Base-by-base conservation (phyloP, 129 eudicot genomes). In the Logfia minima region DNA sequence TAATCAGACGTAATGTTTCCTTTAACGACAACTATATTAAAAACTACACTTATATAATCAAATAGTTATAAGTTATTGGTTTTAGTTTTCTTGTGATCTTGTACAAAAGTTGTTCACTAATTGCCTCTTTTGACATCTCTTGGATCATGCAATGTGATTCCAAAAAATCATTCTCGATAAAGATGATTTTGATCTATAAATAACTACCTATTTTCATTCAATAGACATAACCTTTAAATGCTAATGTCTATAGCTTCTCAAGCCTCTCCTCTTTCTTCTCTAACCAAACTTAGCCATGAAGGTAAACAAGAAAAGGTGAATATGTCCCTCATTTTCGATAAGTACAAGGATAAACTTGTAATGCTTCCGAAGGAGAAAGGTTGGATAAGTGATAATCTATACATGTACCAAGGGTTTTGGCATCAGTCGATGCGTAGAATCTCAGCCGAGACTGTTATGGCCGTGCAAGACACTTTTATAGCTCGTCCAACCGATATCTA, bases 401-500 rank as follows among this genome's bases (percentile, higher is more conserved):
- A 59, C 45, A 65, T 71, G 61, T 73, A 81, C 70, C 73, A 81
- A 70, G 88, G 87, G 32, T 79, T 48, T 79, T 86, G 93, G 92
- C 31, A 39, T 17, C 75, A 4, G 19, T 79, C 24, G 9, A 71
- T 37, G 77, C 32, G 79, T 14, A 52, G 70, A 10, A 2, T 64
- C 14, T 84, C 77, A 13, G 75, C 77, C 2, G 67, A 34, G 52
- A 63, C 41, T 1, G 66, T 45, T 6, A 71, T 79, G 77, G 72
- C 72, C 19, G 21, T 34, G 6, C 87, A 82, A 4, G 61, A 78
- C 8, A 68, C 80, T 18, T 88, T 84, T 66, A 66, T 79, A 34
- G 84, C 88, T 41, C 68, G 29, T 5, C 74, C 85, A 17, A 79
- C 51, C 8, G 88, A 88, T 55, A 76, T 88, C 45, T 64, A 86